Conservation (phyloP, 768 basidiomycete species). For the Collybia sp. region DNA sequence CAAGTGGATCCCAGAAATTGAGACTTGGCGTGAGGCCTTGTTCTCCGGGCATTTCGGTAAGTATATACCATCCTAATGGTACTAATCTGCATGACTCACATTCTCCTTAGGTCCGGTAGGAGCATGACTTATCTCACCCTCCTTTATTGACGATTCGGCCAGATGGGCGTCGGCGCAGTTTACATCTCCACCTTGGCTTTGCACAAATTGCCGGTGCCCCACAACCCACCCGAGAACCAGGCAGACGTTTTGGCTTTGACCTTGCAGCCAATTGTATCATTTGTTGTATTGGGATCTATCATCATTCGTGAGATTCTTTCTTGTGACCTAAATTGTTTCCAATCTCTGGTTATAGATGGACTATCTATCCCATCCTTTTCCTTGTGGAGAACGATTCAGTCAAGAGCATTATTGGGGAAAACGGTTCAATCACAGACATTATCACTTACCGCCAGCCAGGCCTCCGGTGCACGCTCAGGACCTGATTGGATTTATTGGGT, state of each 20-base stretch:
- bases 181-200: slow-evolving; percentile 81
- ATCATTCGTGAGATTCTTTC: slow-evolving; percentile 56
- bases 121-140: slow-evolving; percentile 5
- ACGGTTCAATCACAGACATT: slow-evolving; percentile 37
- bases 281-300: slow-evolving; percentile 85
- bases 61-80: slow-evolving; percentile 8
- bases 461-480: slow-evolving; percentile 24
- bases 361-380: slow-evolving; percentile 69
- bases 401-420: too few species aligned
- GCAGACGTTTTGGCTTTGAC: slow-evolving; percentile 67
- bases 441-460: slow-evolving; percentile 40
- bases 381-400: too few species aligned
- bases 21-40: slow-evolving; percentile 78
- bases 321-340: too few species aligned
- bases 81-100: neutral
- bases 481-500: slow-evolving; percentile 45
- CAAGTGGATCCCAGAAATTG: slow-evolving; percentile 83
- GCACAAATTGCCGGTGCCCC: slow-evolving; percentile 52
- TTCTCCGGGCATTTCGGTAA: slow-evolving; percentile 90
- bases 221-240: slow-evolving; percentile 58
- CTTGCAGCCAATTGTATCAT: slow-evolving; percentile 82
- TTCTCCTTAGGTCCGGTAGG: slow-evolving; percentile 46
- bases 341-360: slow-evolving; percentile 46
- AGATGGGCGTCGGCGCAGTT: slow-evolving; percentile 92
- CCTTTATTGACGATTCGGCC: slow-evolving; percentile 5